Percentiles rank a stretch among this genome's conserved stretches.
Evolutionary conservation across 2,329 filamentous ascomycete genomes (phyloP).

Genomic region (Diplodia mutila): DNA sequence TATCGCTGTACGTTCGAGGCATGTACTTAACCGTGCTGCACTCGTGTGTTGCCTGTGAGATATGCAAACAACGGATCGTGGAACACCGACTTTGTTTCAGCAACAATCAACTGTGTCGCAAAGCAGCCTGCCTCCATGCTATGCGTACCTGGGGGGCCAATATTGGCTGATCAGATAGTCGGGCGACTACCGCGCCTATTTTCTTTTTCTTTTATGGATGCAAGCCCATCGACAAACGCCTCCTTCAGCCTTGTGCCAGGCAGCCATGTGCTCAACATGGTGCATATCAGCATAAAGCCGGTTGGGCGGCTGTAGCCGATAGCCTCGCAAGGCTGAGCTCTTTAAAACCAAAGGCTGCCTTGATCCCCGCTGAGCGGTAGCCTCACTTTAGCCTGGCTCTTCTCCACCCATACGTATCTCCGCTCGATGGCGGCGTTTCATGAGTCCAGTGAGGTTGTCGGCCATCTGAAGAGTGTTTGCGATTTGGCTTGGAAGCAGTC

Average conservation of each 20-base stretch:
- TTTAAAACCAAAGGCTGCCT: not conserved
- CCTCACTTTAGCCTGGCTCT: conserved; percentile 1
- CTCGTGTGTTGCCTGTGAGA: not conserved
- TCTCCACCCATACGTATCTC: not conserved
- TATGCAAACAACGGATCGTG: not conserved
- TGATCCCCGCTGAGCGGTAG: conserved; percentile 11
- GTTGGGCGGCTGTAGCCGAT: not conserved
- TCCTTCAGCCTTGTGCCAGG: conserved; percentile 10
- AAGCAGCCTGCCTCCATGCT: not conserved
- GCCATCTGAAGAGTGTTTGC: not conserved
- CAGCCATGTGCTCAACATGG: conserved; percentile 1
- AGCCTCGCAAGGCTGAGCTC: conserved; percentile 15
- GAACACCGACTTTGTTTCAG: too few relatives aligned
- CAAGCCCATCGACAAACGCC: conserved; percentile 8
- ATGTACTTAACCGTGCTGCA: conserved; percentile 8
- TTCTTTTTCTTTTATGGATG: not conserved
- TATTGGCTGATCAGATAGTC: not conserved
- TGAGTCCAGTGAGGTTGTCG: not conserved
- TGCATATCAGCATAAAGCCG: conserved; percentile 11
- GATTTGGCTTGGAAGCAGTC: conserved; percentile 4
- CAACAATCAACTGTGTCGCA: not conserved
- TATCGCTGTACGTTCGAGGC: not conserved
- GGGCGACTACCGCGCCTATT: conserved; percentile 7
- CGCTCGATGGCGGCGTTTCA: conserved; percentile 9
- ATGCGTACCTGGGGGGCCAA: conserved; percentile 4